These are phyloP conservation scores for Candida hispaniensis DNA, from an alignment of 805 yeast species.

Conservation along the genomic window DNA sequence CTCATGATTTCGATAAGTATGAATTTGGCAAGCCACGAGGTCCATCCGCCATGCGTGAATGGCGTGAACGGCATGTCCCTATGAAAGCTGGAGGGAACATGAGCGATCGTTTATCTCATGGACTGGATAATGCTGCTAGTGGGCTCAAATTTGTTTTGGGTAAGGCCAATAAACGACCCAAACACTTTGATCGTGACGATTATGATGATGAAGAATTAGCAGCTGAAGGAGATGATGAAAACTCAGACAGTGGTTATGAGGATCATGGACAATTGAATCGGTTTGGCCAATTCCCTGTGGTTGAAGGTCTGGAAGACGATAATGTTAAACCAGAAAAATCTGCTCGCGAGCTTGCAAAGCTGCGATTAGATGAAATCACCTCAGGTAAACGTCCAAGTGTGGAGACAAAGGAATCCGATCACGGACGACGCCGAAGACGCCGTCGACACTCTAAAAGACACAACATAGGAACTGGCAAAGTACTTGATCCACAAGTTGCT, in stretches of 20 bases:
- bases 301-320: no score
- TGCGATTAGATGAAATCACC: no score
- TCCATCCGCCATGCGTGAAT: no score
- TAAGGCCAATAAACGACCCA: conserved; percentile 8
- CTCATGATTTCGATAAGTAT: conserved; percentile 13
- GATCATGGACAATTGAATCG: no score
- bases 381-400: no score
- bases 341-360: no score
- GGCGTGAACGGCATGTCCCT: conserved; percentile 7
- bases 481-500: conserved; percentile 66
- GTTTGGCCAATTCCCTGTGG: no score
- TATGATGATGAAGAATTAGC: conserved; percentile 1
- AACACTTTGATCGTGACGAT: conserved; percentile 1
- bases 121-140: conserved; percentile 13
- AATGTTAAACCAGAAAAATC: no score
- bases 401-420: no score
- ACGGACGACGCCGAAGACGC: conserved; percentile 4
- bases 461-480: conserved; percentile 29
- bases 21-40: no score
- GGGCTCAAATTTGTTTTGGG: conserved; percentile 10
- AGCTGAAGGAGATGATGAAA: no score
- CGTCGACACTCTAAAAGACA: conserved; percentile 12
- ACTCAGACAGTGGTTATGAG: no score
- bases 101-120: conserved; percentile 9
- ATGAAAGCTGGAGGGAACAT: conserved; percentile 11